Evolutionary conservation across 306 rosid species (phyloP), one percentile per base, ranked within the genome.

Genomic region (Betula pendula): DNA sequence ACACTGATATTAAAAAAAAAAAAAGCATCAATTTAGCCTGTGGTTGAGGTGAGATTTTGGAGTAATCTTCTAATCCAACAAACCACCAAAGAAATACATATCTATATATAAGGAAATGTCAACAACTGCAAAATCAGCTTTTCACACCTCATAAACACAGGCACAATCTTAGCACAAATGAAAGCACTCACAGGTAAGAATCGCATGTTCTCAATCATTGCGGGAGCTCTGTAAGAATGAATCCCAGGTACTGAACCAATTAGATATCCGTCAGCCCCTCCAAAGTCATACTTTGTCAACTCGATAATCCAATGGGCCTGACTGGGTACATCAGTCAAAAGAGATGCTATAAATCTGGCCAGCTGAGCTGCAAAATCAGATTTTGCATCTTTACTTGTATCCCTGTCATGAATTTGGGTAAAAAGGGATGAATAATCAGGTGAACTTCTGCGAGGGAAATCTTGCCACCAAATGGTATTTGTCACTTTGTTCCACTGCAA

Each of bases 381-480:
- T 70, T 84, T 79, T 59, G 84, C 27, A 72, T 78, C 87, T 77
- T 69, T 74, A 71, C 72, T 83, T 55, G 22, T 44, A 58, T 73
- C 85, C 70, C 65, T 76, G 13, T 75, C 22, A 15, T 72, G 73
- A 62, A 55, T 29, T 83, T 77, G 86, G 73, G 83, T 88, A 81
- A 92, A 92, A 81, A 92, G 93, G 29, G 89, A 85, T 16, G 84
- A 63, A 86, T 74, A 86, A 81, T 92, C 87, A 70, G 85, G 85
- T 48, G 77, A 70, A 44, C 70, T 63, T 71, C 79, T 75, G 3
- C 67, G 72, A 67, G 94, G 94, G 67, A 92, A 92, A 88, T 92
- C 97, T 89, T 92, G 97, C 97, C 97, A 92, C 97, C 97, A 92
- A 79, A 89, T 40, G 38, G 97, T 92, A 81, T 92, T 92, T 55